Evolutionary conservation across 2,329 filamentous ascomycete genomes (phyloP).

Genomic region (Rhynchosporium secalis): DNA sequence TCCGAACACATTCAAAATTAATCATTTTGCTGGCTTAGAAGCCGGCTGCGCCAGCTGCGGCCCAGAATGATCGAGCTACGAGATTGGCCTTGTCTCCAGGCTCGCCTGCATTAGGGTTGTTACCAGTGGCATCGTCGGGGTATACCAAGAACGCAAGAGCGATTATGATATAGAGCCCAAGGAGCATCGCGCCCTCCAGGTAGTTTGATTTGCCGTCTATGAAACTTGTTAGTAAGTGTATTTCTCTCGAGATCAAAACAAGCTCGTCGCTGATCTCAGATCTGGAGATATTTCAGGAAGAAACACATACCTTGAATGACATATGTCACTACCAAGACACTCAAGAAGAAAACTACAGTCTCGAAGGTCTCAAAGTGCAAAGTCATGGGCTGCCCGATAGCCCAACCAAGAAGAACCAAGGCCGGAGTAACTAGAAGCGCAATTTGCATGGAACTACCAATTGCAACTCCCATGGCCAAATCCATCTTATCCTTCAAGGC

Average conservation of each 20-base stretch:
- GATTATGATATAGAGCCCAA: constrained; percentile 55
- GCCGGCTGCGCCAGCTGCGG: background rate
- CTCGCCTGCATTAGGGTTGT: background rate
- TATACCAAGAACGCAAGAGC: constrained; percentile 62
- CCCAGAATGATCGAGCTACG: constrained; percentile 10
- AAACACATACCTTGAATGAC: constrained; percentile 49
- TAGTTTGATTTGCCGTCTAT: constrained; percentile 79
- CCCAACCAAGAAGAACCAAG: constrained; percentile 78
- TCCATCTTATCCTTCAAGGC: constrained; percentile 77
- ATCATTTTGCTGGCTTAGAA: background rate
- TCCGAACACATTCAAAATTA: background rate
- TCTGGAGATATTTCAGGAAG: too few species aligned
- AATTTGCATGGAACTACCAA: constrained; percentile 81
- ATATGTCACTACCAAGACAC: constrained; percentile 73
- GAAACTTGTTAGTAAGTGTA: too few species aligned
- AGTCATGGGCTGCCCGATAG: constrained; percentile 67
- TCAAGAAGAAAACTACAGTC: constrained; percentile 75
- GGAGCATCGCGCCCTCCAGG: constrained; percentile 72
- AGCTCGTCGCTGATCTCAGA: too few species aligned
- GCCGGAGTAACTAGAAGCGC: constrained; percentile 79
- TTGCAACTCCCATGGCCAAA: constrained; percentile 75
- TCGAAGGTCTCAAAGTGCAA: constrained; percentile 80
- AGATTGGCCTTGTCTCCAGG: constrained; percentile 1
- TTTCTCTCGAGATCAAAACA: too few species aligned
- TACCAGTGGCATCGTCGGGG: constrained; percentile 48